Evolutionary conservation across 2,329 filamentous ascomycete genomes (phyloP).

Genomic region (Colletotrichum chlorophyti): DNA sequence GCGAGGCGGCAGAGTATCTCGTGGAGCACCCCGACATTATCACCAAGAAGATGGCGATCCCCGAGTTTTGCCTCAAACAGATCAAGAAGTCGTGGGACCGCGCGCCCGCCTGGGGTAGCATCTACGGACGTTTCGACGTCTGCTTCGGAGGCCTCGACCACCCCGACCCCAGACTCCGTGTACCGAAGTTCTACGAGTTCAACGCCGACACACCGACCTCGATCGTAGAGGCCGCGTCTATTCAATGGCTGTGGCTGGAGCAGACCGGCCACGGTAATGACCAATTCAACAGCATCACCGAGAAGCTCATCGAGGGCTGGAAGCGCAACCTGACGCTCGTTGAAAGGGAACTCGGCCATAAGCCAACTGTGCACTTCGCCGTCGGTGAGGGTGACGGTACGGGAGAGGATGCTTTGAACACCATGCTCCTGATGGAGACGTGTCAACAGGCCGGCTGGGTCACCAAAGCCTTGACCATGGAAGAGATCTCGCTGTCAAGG

Average conservation of each 20-base stretch:
- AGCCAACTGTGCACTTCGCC: not conserved
- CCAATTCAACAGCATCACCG: not conserved
- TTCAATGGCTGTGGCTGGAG: conserved; percentile 10
- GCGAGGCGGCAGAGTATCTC: conserved; percentile 8
- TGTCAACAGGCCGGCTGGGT: conserved; percentile 3
- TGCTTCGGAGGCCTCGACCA: conserved; percentile 9
- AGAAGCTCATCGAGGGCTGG: not conserved
- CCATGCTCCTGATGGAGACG: conserved; percentile 10
- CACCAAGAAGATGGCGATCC: conserved; percentile 6
- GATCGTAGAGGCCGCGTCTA: not conserved
- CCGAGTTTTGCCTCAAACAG: not conserved
- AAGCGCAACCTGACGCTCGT: conserved; percentile 1
- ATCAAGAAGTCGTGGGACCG: not conserved
- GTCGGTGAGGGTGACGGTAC: not conserved
- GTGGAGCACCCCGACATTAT: not conserved
- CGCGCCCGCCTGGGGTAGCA: conserved; percentile 7
- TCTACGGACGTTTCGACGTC: conserved; percentile 12
- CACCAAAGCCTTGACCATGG: not conserved
- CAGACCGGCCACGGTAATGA: conserved; percentile 7
- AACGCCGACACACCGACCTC: conserved; percentile 9
- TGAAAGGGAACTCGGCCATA: not conserved
- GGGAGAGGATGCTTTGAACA: not conserved
- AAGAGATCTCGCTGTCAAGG: not conserved
- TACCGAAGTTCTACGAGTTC: conserved; percentile 12
- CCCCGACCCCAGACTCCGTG: not conserved